Conservation (phyloP, 1,139 yeast species). For the Pneumocystis sp. region DNA sequence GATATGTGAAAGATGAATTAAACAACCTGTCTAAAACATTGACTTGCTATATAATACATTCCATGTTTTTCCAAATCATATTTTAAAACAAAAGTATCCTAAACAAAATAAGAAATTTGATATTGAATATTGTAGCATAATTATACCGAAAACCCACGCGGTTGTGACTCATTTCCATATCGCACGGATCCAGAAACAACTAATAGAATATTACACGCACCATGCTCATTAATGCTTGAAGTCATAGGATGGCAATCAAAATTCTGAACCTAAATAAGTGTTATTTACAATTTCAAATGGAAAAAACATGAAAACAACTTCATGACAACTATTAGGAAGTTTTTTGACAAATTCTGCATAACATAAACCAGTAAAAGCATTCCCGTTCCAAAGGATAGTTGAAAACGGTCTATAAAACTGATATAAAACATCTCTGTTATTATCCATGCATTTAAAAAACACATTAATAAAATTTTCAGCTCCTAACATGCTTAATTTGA, state of each 20-base stretch:
- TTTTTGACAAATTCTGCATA: conserved; percentile 7
- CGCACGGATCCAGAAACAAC: conserved; percentile 11
- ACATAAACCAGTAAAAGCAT: conserved; percentile 4
- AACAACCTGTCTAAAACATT: conserved; percentile 10
- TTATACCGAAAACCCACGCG: conserved; percentile 6
- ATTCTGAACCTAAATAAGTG: conserved; percentile 1
- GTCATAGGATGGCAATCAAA: conserved; percentile 11
- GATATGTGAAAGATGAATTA: neutral
- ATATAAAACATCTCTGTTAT: conserved; percentile 7
- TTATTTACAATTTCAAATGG: neutral
- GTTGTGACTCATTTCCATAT: conserved; percentile 8
- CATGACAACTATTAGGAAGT: conserved; percentile 9
- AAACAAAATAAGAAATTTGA: neutral
- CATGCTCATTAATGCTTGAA: conserved; percentile 6
- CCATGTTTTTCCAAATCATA: conserved; percentile 10
- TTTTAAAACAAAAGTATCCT: conserved; percentile 9
- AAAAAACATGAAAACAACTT: neutral
- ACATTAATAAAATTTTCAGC: conserved; percentile 9
- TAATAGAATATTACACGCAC: conserved; percentile 8
- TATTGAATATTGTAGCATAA: neutral
- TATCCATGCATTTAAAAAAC: conserved; percentile 9
- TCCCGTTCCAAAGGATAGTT: conserved; percentile 11
- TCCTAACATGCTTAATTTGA: conserved; percentile 1
- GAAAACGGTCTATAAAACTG: conserved; percentile 11
- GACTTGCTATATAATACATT: conserved; percentile 10